These are phyloP conservation scores for Manihot esculenta DNA, from an alignment of 441 rosid species.

Conservation along the genomic window DNA sequence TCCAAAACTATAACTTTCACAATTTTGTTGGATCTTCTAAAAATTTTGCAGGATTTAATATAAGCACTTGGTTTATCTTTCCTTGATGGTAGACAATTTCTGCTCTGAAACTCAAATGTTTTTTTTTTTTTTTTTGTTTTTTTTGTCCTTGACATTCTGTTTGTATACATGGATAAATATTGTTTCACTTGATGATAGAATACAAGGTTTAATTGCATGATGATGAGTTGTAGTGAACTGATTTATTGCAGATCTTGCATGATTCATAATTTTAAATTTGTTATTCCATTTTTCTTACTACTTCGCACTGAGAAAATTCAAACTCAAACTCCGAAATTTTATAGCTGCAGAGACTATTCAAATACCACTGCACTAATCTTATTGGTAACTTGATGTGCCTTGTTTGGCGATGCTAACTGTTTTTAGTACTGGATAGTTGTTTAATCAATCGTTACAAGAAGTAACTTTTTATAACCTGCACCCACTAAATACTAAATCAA, in stretches of 20 bases:
- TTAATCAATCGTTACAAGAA: too few relatives aligned
- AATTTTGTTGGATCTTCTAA: constrained; percentile 30
- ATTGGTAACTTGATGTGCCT: too few relatives aligned
- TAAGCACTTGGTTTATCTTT: constrained; percentile 4
- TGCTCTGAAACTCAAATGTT: not conserved
- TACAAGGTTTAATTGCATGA: not conserved
- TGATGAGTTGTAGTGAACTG: not conserved
- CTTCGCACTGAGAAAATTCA: too few relatives aligned
- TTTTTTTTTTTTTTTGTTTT: not conserved
- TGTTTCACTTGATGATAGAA: not conserved
- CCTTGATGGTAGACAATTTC: not conserved
- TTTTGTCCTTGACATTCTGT: not conserved
- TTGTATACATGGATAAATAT: not conserved
- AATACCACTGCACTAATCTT: too few relatives aligned
- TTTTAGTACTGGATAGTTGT: too few relatives aligned
- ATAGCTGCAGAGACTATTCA: too few relatives aligned
- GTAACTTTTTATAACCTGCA: too few relatives aligned
- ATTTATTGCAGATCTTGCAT: not conserved
- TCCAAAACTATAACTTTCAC: constrained; percentile 14
- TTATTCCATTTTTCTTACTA: too few relatives aligned
- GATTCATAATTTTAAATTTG: not conserved
- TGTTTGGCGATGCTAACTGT: too few relatives aligned
- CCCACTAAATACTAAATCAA: too few relatives aligned
- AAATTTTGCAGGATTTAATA: constrained; percentile 15
- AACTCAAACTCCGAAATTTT: too few relatives aligned